Base-by-base conservation (phyloP, 1,284 basidiomycete species). In the Trichosporon asahii region DNA sequence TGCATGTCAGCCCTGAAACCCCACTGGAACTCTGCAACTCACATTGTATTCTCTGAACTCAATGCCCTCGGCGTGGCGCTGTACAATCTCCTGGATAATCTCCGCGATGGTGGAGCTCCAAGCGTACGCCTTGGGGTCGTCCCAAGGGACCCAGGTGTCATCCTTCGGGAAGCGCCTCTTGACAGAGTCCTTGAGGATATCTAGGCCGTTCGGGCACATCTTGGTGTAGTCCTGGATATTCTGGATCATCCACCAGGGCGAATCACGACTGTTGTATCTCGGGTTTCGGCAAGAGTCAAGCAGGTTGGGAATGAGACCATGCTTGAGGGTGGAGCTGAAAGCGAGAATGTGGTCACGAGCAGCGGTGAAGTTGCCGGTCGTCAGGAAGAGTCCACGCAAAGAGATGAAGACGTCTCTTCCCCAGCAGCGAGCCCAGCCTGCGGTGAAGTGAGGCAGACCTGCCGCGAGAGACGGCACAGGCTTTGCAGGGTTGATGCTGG, bases 321-420 rank as follows among this genome's bases (percentile, higher is more conserved):
- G 93, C 76, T 85, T 86, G 72, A 85, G 78, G 0, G 91, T 93
- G 7, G 92, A 93, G 11, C 91, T 90, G 77, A 96, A 95, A 0
- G 94, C 90, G 64, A 96, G 84, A 70, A 98, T 95, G 79, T 98
- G 95, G 73, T 87, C 88, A 79, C 89, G 90, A 0, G 95, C 95
- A 6, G 88, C 92, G 15, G 88, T 88, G 79, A 90, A 95, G 78
- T 95, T 92, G 15, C 95, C 95, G 0, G 95, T 97, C 0, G 93
- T 92, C 74, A 98, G 85, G 85, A 97, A 96, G 63, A 98, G 85
- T 2, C 95, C 95, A 72, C 94, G 89, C 14, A 96, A 85, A 0
- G 94, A 95, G 81, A 97, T 96, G 84, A 95, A 95, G 25, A 96
- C 93, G 81, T 98, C 95, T 46, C 95, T 88, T n/a, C 95, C 95